A percentile compares a stretch with the other conserved stretches of the same genome.
phyloP scores from a whole-genome alignment of 2,329 filamentous ascomycete genomes.

The Talaromyces islandicus region DNA sequence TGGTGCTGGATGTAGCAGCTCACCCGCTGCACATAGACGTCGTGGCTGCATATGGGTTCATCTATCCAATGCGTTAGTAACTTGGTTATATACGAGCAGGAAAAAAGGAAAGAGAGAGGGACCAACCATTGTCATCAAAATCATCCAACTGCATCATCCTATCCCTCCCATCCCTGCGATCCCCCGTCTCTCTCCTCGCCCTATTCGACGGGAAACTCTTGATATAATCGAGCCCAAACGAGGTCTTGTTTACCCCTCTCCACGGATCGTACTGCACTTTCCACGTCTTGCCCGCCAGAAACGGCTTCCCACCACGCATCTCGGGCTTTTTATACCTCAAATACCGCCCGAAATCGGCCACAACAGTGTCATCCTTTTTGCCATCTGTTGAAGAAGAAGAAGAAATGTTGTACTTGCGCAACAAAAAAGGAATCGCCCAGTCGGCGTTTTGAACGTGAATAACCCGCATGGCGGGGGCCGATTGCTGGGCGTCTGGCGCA shows the following conservation, averaged over 20 bases:
- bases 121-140: slow-evolving; percentile 36
- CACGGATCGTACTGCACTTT: slow-evolving; percentile 46
- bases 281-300: slow-evolving; percentile 48
- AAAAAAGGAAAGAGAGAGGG: background rate
- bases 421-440: slow-evolving; percentile 45
- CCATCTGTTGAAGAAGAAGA: background rate
- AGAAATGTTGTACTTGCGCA: slow-evolving; percentile 48
- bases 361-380: slow-evolving; percentile 34
- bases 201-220: slow-evolving; percentile 32
- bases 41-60: slow-evolving; percentile 40
- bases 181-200: background rate
- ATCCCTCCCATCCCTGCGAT: slow-evolving; percentile 19
- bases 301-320: slow-evolving; percentile 44
- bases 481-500: background rate
- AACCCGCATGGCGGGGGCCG: slow-evolving; percentile 25
- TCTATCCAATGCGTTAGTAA: no score
- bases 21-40: slow-evolving; percentile 46
- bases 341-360: slow-evolving; percentile 47
- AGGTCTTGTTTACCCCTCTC: slow-evolving; percentile 44
- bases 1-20: slow-evolving; percentile 47
- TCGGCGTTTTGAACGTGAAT: slow-evolving; percentile 49
- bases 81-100: no score
- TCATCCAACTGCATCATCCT: slow-evolving; percentile 48
- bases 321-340: slow-evolving; percentile 43
- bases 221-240: slow-evolving; percentile 49